Base-by-base conservation (phyloP, 2,329 filamentous ascomycete species). In the Davidsoniella australis region DNA sequence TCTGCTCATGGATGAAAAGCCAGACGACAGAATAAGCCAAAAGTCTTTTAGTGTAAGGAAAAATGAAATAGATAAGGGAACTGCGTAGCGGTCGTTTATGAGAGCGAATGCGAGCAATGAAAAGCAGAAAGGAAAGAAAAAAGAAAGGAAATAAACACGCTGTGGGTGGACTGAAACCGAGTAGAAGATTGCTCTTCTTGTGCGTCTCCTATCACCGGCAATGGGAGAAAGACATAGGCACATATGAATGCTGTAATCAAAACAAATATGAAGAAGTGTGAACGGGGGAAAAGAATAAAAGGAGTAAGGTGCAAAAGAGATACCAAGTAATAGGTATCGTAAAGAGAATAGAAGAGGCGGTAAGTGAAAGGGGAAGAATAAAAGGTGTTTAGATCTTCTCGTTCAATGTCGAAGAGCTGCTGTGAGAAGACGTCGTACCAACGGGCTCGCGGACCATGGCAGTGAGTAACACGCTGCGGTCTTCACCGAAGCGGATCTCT, bases 361-460 rank as follows among this genome's bases (percentile, higher is more conserved):
- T 41, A 24, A 38, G 5, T 23, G 4, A 41, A 45, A 44, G 29
- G 23, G 38, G 16, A 9, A 45, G 26, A 42, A 36, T 5, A 9
- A 23, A 49, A 33, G 9, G 10, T 14, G 47, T 48, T 40, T 26
- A 50, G 29, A 41, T 48, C 38, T 41, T 53, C 12, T 41, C 50
- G 48, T 45, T 54, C 50, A 56, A 49, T 40, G 55, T 53, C 29
- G 54, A 49, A 12, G 45, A 17, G 20, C 49, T 33, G 44, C 39
- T 17, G 24, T 48, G 45, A 5, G 51, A 51, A 36, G 48, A 53
- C 39, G 46, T 60, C 58, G 49, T 56, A 56, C 44, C 55, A 56
- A 57, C 65, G 47, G 83, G 82, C 68, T 87, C 81, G 53, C 84
- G 72, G 47, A 89, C 80, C 85, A 93, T 93, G 64, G 87, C 82